phyloP scores from a whole-genome alignment of 1,139 yeast species.

The Zhuliangozyma blackwelliae region DNA sequence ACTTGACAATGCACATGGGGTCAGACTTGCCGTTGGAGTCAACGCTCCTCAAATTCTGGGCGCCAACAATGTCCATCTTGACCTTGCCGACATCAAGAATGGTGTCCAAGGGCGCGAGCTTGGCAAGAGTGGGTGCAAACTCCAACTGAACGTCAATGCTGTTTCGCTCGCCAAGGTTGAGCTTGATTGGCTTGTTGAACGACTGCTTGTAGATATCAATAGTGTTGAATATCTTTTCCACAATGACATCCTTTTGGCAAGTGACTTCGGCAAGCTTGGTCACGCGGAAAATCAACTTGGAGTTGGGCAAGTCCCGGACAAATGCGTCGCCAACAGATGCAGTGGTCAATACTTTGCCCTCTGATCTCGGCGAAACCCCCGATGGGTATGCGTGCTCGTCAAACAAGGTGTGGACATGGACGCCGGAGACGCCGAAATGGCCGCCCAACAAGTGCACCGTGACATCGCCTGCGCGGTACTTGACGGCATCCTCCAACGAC shows the following conservation, averaged over 20 bases:
- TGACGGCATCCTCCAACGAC: constrained; percentile 48
- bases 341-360: constrained; percentile 35
- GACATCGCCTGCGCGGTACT: constrained; percentile 59
- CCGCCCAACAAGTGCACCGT: constrained; percentile 52
- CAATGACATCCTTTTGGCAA: constrained; percentile 43
- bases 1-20: constrained; percentile 51
- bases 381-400: constrained; percentile 65
- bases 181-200: constrained; percentile 39
- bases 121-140: constrained; percentile 54
- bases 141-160: constrained; percentile 48
- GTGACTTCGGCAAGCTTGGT: constrained; percentile 48
- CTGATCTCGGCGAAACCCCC: constrained; percentile 45
- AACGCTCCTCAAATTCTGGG: constrained; percentile 48
- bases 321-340: constrained; percentile 53
- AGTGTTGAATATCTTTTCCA: constrained; percentile 48
- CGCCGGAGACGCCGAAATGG: constrained; percentile 41
- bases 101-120: constrained; percentile 55
- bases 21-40: constrained; percentile 76
- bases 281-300: constrained; percentile 52
- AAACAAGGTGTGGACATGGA: constrained; percentile 53
- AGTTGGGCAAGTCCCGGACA: constrained; percentile 65
- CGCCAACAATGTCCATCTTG: constrained; percentile 53
- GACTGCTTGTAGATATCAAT: constrained; percentile 49
- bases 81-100: constrained; percentile 64
- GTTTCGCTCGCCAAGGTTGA: constrained; percentile 43